Conservation (phyloP, 768 basidiomycete genomes). For the Fibroporia radiculosa region DNA sequence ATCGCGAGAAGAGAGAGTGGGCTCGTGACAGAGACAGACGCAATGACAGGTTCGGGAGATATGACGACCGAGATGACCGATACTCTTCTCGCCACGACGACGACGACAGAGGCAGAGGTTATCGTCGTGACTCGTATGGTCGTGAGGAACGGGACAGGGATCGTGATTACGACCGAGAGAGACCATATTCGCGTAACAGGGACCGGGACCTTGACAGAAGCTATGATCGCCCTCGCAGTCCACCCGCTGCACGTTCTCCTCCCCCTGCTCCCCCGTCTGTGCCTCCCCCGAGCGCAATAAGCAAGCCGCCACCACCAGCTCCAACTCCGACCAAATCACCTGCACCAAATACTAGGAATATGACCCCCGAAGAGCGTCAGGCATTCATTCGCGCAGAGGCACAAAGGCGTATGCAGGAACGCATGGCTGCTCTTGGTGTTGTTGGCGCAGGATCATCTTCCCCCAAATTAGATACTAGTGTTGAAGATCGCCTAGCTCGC, state of each 20-base stretch:
- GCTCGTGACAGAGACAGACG: constrained; percentile 71
- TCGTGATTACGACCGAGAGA: constrained; percentile 26
- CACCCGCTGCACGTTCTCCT: constrained; percentile 36
- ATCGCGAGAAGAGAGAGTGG: constrained; percentile 75
- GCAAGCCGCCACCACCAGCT: constrained; percentile 41
- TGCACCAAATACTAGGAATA: constrained; percentile 55
- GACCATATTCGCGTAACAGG: constrained; percentile 30
- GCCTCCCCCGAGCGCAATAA: constrained; percentile 28
- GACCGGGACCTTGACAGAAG: constrained; percentile 31
- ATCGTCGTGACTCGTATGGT: background rate
- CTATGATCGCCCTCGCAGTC: constrained; percentile 26
- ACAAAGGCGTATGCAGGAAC: constrained; percentile 71
- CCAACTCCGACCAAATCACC: constrained; percentile 53
- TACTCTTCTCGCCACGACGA: constrained; percentile 32
- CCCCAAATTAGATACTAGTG: constrained; percentile 62
- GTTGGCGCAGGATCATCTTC: constrained; percentile 33
- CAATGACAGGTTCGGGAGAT: constrained; percentile 75
- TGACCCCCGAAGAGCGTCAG: constrained; percentile 79
- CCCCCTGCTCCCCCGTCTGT: constrained; percentile 44
- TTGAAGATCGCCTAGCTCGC: constrained; percentile 76
- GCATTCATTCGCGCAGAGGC: constrained; percentile 78
- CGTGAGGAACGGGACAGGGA: constrained; percentile 14
- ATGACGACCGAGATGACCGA: constrained; percentile 42
- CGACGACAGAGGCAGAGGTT: background rate
- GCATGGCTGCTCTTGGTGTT: constrained; percentile 81